Evolutionary conservation across 2,329 filamentous ascomycete genomes (phyloP), one percentile per base, ranked within the genome.

Genomic region (Celoporthe dispersa): DNA sequence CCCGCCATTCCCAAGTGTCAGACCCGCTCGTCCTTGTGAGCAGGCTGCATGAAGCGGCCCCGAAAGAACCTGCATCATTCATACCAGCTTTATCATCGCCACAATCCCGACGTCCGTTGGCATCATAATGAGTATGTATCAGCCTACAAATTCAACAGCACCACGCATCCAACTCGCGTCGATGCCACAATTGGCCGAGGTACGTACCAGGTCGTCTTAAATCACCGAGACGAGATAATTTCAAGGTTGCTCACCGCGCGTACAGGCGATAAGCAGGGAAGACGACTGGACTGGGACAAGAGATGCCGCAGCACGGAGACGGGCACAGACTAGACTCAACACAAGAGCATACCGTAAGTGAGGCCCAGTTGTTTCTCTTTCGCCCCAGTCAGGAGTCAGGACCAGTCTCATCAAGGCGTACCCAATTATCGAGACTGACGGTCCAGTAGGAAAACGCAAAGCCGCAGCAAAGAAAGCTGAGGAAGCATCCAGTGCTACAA

Each of bases 261-360:
- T 73, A 72, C 61, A 83, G 81, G 81, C 81, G 9, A 78, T 71
- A 75, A 77, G 73, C 68, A 75, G 63, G 39, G 77, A 83, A 71
- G 83, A 85, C 66, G 79, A 84, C 75, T 85, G 83, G 82, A 84
- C 82, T 51, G 83, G 83, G 3, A 80, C 76, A 33, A 83, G 73
- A 22, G 79, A 84, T 78, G 78, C 80, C 2, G 80, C 78, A 72
- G 78, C 77, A 71, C 79, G 83, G 33, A 78, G 83, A 72, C 74
- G 79, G 68, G 78, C 78, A 71, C 83, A 84, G 76, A 84, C 80
- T 70, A 80, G 83, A 76, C 79, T 84, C 33, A 84, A 84, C 65
- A 81, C 80, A 74, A 81, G 83, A 70, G 82, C 82, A 74, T 83
- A 84, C 73, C 78, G 81, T 81, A 75, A 79, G 57, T 33, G 31